A percentile compares a stretch with the other conserved stretches of the same genome.
These are phyloP conservation scores for Suillus sp. DNA, from an alignment of 768 basidiomycete species.

Conservation along the genomic window DNA sequence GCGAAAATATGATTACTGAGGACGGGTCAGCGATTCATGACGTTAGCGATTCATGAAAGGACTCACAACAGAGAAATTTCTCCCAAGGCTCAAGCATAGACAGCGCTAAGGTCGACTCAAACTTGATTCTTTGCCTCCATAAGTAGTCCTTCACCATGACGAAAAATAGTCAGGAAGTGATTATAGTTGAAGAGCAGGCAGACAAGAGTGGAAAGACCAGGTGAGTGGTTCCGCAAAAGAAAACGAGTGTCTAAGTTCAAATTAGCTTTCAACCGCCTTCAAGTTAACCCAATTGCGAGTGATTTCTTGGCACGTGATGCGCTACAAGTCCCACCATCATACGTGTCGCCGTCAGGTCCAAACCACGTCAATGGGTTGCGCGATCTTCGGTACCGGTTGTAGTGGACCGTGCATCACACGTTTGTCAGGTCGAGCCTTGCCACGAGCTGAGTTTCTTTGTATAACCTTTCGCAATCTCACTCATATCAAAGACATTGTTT, in stretches of 20 bases:
- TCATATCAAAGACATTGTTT: too few species aligned
- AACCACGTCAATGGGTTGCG: not conserved
- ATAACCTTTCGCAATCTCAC: too few species aligned
- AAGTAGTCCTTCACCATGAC: conserved; percentile 34
- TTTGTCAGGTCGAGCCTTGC: not conserved
- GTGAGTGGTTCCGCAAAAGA: not conserved
- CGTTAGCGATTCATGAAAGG: not conserved
- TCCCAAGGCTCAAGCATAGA: conserved; percentile 74
- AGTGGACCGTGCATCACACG: not conserved
- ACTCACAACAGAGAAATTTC: conserved; percentile 59
- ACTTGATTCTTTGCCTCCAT: conserved; percentile 34
- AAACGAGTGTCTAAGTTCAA: not conserved
- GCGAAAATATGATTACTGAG: conserved; percentile 45
- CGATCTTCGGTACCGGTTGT: not conserved
- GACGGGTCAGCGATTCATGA: conserved; percentile 1
- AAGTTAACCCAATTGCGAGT: not conserved
- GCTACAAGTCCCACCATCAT: not conserved
- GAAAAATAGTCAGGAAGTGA: conserved; percentile 15
- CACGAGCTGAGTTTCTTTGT: too few species aligned
- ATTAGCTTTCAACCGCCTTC: conserved; percentile 8
- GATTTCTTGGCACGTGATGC: too few species aligned
- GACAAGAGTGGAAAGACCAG: not conserved
- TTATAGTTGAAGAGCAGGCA: not conserved
- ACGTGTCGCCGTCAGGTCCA: not conserved
- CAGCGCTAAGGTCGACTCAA: conserved; percentile 60